Percentiles rank a stretch among this genome's conserved stretches.
These are phyloP conservation scores for Cydonia oblonga DNA, from an alignment of 331 rosid species.

Conservation along the genomic window DNA sequence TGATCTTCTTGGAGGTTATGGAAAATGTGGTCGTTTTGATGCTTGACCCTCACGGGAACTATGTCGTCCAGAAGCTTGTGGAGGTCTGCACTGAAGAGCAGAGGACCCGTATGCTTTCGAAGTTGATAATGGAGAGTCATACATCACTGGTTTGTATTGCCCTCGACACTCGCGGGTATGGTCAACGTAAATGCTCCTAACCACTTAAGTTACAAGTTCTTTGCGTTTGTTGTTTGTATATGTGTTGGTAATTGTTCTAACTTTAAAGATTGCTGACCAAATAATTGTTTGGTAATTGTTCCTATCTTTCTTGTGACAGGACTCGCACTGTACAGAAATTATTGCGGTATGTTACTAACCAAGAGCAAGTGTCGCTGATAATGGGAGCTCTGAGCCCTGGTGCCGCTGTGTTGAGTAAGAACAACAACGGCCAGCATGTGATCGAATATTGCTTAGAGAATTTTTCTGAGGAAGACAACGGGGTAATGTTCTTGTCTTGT, in stretches of 20 bases:
- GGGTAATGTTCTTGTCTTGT: conserved; percentile 20
- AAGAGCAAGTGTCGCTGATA: conserved; percentile 19
- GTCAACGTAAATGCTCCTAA: neutral
- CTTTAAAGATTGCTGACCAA: neutral
- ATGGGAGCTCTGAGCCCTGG: conserved; percentile 29
- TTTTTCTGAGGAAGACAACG: conserved; percentile 28
- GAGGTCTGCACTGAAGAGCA: conserved; percentile 38
- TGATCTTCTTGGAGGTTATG: conserved; percentile 27
- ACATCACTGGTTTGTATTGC: conserved; percentile 22
- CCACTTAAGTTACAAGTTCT: neutral
- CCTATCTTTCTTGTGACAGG: conserved; percentile 15
- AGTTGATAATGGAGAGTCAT: neutral
- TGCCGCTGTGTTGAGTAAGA: conserved; percentile 30
- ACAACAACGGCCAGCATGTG: conserved; percentile 43
- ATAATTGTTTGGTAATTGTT: neutral
- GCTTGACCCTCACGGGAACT: conserved; percentile 37
- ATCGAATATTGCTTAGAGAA: conserved; percentile 34
- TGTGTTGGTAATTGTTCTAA: neutral
- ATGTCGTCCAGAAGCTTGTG: conserved; percentile 41
- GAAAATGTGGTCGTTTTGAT: conserved; percentile 23
- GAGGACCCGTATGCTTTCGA: conserved; percentile 25
- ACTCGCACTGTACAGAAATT: conserved; percentile 38
- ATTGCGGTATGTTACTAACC: conserved; percentile 26
- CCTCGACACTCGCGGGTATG: conserved; percentile 42
- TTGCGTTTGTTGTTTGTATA: neutral